A percentile compares a stretch with the other conserved stretches of the same genome.
phyloP scores from a whole-genome alignment of 208 protist species.

The Kentomonas sorsogonicus region DNA sequence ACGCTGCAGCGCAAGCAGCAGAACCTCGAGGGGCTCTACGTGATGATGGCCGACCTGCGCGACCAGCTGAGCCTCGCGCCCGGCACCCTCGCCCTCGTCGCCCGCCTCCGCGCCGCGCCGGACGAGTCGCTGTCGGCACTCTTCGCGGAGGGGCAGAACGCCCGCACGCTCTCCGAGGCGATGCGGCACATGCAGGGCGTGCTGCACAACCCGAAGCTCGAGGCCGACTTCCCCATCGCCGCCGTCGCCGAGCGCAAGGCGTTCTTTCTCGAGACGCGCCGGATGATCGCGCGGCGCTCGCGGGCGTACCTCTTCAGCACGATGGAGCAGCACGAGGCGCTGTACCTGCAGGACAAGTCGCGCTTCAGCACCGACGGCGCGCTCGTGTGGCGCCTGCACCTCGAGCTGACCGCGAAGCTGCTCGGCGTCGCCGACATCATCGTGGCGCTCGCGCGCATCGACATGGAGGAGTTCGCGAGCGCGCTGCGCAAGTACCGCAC shows the following conservation, averaged over 20 bases:
- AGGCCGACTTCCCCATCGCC: constrained; percentile 76
- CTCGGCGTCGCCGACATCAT: constrained; percentile 60
- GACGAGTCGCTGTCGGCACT: constrained; percentile 47
- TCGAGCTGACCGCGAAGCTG: constrained; percentile 50
- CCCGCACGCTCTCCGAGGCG: constrained; percentile 40
- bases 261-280: constrained; percentile 69
- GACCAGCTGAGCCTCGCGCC: constrained; percentile 59
- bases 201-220: constrained; percentile 57
- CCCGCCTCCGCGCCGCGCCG: constrained; percentile 29
- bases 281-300: constrained; percentile 65
- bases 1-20: constrained; percentile 67
- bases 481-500: constrained; percentile 69
- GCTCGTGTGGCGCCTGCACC: constrained; percentile 77
- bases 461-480: constrained; percentile 57
- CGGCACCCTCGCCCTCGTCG: constrained; percentile 33
- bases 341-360: constrained; percentile 51
- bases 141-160: constrained; percentile 68
- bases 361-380: constrained; percentile 43
- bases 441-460: constrained; percentile 52
- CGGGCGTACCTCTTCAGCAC: constrained; percentile 54
- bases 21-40: constrained; percentile 67
- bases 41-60: constrained; percentile 53
- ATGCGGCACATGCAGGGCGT: constrained; percentile 73
- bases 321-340: constrained; percentile 39
- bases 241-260: constrained; percentile 66